Evolutionary conservation across 2,329 filamentous ascomycete genomes (phyloP).

Genomic region (Thermoascus crustaceus): DNA sequence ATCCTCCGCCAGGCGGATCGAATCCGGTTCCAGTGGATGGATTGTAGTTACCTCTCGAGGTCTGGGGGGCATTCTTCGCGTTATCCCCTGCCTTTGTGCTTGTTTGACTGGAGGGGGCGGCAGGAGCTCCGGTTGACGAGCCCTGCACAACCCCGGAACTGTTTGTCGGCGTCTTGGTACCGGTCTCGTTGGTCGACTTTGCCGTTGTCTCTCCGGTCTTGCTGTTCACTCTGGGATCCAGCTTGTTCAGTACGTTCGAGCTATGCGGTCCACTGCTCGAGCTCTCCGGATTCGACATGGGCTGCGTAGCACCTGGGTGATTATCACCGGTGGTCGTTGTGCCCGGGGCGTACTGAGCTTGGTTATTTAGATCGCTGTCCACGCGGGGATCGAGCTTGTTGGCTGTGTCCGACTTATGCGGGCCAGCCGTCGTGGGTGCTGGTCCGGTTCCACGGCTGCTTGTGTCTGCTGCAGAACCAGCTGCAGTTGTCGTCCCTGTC

Average conservation of each 20-base stretch:
- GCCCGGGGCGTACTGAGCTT: constrained; percentile 5
- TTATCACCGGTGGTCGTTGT: constrained; percentile 9
- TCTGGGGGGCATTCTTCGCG: constrained; percentile 7
- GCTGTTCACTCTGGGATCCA: constrained; percentile 21
- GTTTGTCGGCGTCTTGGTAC: constrained; percentile 4
- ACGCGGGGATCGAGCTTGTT: constrained; percentile 32
- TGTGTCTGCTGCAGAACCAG: neutral
- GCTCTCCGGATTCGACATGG: constrained; percentile 1
- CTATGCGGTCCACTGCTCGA: constrained; percentile 13
- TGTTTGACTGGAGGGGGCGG: constrained; percentile 15
- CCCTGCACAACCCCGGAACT: constrained; percentile 12
- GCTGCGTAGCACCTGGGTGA: constrained; percentile 7
- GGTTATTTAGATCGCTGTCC: constrained; percentile 18
- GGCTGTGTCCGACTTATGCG: constrained; percentile 33
- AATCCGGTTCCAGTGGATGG: constrained; percentile 20
- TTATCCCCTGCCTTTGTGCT: too few relatives aligned
- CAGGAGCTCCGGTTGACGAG: constrained; percentile 22
- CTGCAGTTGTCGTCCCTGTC: neutral
- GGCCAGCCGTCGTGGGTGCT: constrained; percentile 20
- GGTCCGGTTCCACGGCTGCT: constrained; percentile 2
- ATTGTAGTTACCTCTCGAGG: constrained; percentile 17
- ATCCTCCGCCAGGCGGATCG: too few relatives aligned
- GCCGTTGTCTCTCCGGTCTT: constrained; percentile 13
- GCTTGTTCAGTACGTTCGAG: constrained; percentile 17
- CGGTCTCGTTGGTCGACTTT: constrained; percentile 12